Evolutionary conservation across 1,284 basidiomycete genomes (phyloP).

Genomic region (Pholiota adiposa): DNA sequence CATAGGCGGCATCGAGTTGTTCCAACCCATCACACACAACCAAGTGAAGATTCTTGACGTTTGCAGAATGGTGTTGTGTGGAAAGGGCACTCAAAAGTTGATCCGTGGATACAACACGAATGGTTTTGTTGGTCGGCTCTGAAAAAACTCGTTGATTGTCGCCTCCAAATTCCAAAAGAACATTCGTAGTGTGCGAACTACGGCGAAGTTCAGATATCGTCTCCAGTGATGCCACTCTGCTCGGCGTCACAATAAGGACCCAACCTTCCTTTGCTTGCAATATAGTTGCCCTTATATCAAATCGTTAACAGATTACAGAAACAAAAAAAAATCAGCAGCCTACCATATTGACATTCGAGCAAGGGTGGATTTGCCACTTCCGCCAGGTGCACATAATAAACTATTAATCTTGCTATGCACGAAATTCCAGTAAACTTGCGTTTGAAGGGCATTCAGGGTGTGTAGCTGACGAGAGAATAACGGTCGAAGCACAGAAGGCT

Average conservation of each 20-base stretch:
- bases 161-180: constrained; percentile 49
- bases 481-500: constrained; percentile 48
- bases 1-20: constrained; percentile 82
- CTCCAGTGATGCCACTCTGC: constrained; percentile 51
- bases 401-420: constrained; percentile 74
- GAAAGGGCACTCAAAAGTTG: constrained; percentile 52
- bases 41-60: constrained; percentile 56
- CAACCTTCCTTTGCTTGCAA: constrained; percentile 44
- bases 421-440: constrained; percentile 88
- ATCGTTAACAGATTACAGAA: neutral
- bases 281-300: constrained; percentile 52
- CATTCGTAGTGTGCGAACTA: constrained; percentile 40
- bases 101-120: constrained; percentile 60
- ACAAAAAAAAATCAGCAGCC: constrained; percentile 19
- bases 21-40: constrained; percentile 90
- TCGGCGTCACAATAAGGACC: constrained; percentile 62
- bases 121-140: constrained; percentile 40
- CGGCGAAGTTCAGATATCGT: constrained; percentile 52
- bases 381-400: constrained; percentile 83
- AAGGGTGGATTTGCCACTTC: constrained; percentile 83
- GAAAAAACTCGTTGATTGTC: constrained; percentile 30
- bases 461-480: constrained; percentile 50
- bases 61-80: constrained; percentile 28
- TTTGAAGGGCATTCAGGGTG: constrained; percentile 87
- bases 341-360: constrained; percentile 78